Conservation (phyloP, 2,329 filamentous ascomycete genomes). For the Neonectria sp. region DNA sequence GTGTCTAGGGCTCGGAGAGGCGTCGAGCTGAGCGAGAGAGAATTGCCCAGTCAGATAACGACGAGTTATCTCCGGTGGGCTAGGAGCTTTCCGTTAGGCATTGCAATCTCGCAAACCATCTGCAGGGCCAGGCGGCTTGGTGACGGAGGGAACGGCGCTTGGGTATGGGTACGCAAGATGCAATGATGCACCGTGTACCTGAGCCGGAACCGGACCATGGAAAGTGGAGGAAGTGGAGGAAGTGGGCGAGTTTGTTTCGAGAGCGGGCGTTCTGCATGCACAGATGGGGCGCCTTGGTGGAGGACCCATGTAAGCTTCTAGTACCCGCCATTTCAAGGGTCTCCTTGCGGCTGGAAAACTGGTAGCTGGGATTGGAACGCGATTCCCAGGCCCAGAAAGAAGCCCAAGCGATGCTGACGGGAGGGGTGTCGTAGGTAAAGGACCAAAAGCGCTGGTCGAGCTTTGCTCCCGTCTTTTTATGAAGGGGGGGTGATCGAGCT, state of each 20-base stretch:
- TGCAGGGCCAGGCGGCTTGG: slow-evolving; percentile 42
- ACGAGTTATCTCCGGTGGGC: slow-evolving; percentile 46
- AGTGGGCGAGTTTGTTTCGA: slow-evolving; percentile 41
- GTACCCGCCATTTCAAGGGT: slow-evolving; percentile 42
- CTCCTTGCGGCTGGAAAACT: slow-evolving; percentile 35
- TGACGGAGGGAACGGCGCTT: slow-evolving; percentile 32
- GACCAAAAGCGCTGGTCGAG: slow-evolving; percentile 3
- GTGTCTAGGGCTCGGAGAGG: slow-evolving; percentile 38
- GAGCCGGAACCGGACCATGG: slow-evolving; percentile 44
- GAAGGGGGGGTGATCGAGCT: slow-evolving; percentile 18
- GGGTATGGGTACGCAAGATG: slow-evolving; percentile 34
- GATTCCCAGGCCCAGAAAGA: slow-evolving; percentile 19
- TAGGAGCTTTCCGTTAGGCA: slow-evolving; percentile 42
- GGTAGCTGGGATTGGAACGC: slow-evolving; percentile 27
- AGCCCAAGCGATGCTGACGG: slow-evolving; percentile 18
- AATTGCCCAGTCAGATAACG: slow-evolving; percentile 46
- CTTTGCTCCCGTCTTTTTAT: slow-evolving; percentile 6
- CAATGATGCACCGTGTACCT: slow-evolving; percentile 40
- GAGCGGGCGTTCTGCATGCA: slow-evolving; percentile 47
- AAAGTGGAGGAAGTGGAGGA: slow-evolving; percentile 40
- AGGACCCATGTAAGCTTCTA: slow-evolving; percentile 39
- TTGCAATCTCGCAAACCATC: slow-evolving; percentile 42
- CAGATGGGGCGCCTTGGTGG: slow-evolving; percentile 44
- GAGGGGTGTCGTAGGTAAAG: slow-evolving; percentile 35
- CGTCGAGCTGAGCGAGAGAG: slow-evolving; percentile 33